These are phyloP conservation scores for Ramaria sp. DNA, from an alignment of 768 basidiomycete genomes.

Conservation along the genomic window DNA sequence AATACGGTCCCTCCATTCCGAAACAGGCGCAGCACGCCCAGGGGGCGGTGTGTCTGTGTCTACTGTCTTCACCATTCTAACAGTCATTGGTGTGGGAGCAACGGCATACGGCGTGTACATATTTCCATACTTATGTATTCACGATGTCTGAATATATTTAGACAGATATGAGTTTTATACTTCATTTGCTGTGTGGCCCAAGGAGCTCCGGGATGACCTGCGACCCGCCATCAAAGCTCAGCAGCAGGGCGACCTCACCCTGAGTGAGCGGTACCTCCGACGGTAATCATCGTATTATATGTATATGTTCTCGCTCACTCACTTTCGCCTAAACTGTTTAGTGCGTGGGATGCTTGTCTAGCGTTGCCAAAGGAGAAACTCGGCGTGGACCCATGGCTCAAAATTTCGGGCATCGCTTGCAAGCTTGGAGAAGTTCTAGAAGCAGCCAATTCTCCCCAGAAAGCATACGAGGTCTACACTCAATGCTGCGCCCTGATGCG, in stretches of 20 bases:
- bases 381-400: conserved; percentile 43
- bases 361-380: conserved; percentile 27
- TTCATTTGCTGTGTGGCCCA: conserved; percentile 56
- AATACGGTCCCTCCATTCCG: background rate
- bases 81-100: conserved; percentile 27
- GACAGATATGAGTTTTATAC: conserved; percentile 45
- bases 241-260: conserved; percentile 40
- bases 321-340: conserved; percentile 16
- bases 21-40: background rate
- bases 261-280: conserved; percentile 41
- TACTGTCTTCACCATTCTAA: conserved; percentile 27
- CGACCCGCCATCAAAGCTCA: conserved; percentile 56
- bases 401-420: conserved; percentile 57
- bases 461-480: conserved; percentile 18
- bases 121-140: background rate
- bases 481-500: conserved; percentile 13
- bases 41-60: conserved; percentile 17
- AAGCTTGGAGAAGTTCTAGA: conserved; percentile 49
- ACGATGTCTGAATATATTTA: background rate
- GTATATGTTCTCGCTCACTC: background rate
- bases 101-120: conserved; percentile 34
- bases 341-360: conserved; percentile 47
- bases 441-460: conserved; percentile 21
- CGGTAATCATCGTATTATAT: conserved; percentile 28
- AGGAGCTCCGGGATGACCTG: conserved; percentile 50